phyloP scores from a whole-genome alignment of 805 yeast genomes.

The Scheffersomyces amazonensis region DNA sequence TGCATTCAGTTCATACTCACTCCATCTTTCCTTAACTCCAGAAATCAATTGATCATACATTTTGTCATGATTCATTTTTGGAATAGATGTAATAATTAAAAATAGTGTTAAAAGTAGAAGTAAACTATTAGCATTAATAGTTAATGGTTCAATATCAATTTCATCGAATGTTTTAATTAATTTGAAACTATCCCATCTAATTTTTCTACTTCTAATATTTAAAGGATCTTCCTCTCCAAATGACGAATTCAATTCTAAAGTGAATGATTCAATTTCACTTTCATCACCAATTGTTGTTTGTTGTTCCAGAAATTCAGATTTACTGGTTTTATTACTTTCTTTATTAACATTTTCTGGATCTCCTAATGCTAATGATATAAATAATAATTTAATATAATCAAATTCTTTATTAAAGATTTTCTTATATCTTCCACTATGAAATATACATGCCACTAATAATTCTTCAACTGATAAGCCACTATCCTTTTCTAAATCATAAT shows the following conservation, averaged over 20 bases:
- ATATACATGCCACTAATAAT: constrained; percentile 22
- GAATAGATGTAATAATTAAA: constrained; percentile 40
- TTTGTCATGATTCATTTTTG: constrained; percentile 21
- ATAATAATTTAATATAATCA: constrained; percentile 45
- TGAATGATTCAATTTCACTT: not conserved
- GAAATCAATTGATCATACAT: constrained; percentile 23
- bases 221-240: constrained; percentile 9
- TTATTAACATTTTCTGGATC: not conserved
- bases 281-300: not conserved
- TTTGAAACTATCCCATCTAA: constrained; percentile 31
- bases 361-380: constrained; percentile 35
- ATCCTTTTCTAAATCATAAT: constrained; percentile 31
- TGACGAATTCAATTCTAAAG: not conserved
- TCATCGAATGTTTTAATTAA: constrained; percentile 34
- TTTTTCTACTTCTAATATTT: constrained; percentile 9
- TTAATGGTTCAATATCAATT: constrained; percentile 33
- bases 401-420: constrained; percentile 30
- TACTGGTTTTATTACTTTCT: constrained; percentile 1
- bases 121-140: constrained; percentile 40
- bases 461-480: constrained; percentile 32
- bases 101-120: constrained; percentile 47
- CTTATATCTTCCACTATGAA: constrained; percentile 42
- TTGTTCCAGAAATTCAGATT: not conserved
- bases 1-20: constrained; percentile 43
- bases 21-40: constrained; percentile 32